Evolutionary conservation across 139 green algal genomes (phyloP), one percentile per base, ranked within the genome.

Genomic region (Yamagishiella unicocca): DNA sequence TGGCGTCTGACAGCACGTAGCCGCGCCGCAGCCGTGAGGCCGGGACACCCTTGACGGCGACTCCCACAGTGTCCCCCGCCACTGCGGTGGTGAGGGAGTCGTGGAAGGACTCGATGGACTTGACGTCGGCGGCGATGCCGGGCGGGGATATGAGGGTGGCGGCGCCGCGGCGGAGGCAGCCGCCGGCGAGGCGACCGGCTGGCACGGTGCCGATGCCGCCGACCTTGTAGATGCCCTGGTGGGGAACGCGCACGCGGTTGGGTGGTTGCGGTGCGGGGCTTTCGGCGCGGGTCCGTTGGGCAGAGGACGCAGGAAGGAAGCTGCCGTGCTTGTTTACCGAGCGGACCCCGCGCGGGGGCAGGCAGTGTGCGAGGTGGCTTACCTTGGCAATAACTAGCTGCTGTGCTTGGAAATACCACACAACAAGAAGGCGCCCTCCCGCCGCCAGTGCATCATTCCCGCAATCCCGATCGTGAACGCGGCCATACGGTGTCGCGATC

Each of bases 191-290:
- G 89, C 96, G 96, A 62, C 96, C 96, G 31, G 95, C 94, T 24
- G 95, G 96, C 66, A 99, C 96, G 89, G 95, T 96, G 84, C 96
- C 96, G 78, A 99, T 96, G 89, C 96, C 96, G 87, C 95, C 95
- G 81, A 99, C 98, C 94, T 99, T 98, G 94, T 98, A 98, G 50
- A 97, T 90, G 82, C 94, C 94, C 72, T 85, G 83, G 7, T 96
- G 93, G 73, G 94, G 95, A 70, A 97, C 89, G 83, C 94, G 93
- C 76, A 96, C 90, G 53, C 91, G 88, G n/a, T n/a, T n/a, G n/a
- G n/a, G n/a, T n/a, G n/a, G n/a, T n/a, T n/a, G n/a, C n/a, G n/a
- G n/a, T n/a, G n/a, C n/a, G n/a, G n/a, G n/a, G n/a, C n/a, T n/a
- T n/a, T n/a, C n/a, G n/a, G n/a, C n/a, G n/a, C n/a, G n/a, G n/a